Evolutionary conservation across 768 basidiomycete genomes (phyloP).

Genomic region (Macrolepiota dolichaula): DNA sequence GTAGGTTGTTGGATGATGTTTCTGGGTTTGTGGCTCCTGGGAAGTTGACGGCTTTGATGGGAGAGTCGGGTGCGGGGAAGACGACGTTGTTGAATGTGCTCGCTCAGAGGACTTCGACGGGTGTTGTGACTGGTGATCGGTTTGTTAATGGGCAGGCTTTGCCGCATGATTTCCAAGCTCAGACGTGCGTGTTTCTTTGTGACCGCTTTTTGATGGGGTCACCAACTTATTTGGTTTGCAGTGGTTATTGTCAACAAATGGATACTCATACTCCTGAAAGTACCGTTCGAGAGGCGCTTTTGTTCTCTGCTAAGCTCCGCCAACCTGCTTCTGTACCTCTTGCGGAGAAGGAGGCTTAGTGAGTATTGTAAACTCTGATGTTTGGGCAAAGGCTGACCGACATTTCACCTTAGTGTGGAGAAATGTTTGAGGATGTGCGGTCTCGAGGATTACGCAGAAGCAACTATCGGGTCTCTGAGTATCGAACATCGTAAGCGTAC

Average conservation of each 20-base stretch:
- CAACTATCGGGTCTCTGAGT: conserved; percentile 60
- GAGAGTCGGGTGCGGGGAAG: conserved; percentile 48
- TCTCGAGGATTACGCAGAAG: conserved; percentile 58
- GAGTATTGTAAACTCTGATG: conserved; percentile 22
- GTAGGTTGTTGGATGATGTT: conserved; percentile 62
- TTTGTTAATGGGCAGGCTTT: conserved; percentile 53
- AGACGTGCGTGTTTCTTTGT: conserved; percentile 43
- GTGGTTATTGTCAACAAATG: conserved; percentile 83
- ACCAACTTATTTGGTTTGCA: not conserved
- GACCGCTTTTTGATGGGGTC: not conserved
- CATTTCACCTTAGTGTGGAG: conserved; percentile 29
- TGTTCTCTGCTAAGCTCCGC: conserved; percentile 79
- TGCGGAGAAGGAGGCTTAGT: conserved; percentile 80
- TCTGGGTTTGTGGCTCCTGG: conserved; percentile 84
- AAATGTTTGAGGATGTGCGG: conserved; percentile 62
- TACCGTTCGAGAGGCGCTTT: conserved; percentile 80
- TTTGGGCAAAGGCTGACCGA: not conserved
- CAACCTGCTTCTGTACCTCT: conserved; percentile 66
- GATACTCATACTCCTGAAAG: conserved; percentile 75
- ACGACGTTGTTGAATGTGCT: conserved; percentile 60
- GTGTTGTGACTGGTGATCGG: conserved; percentile 48
- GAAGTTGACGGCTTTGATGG: conserved; percentile 79
- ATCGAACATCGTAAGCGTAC: conserved; percentile 78
- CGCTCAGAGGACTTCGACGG: conserved; percentile 44
- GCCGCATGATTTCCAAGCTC: conserved; percentile 59